Evolutionary conservation across 2,329 filamentous ascomycete species (phyloP).

Genomic region (Chrysosporium keratinophilum): DNA sequence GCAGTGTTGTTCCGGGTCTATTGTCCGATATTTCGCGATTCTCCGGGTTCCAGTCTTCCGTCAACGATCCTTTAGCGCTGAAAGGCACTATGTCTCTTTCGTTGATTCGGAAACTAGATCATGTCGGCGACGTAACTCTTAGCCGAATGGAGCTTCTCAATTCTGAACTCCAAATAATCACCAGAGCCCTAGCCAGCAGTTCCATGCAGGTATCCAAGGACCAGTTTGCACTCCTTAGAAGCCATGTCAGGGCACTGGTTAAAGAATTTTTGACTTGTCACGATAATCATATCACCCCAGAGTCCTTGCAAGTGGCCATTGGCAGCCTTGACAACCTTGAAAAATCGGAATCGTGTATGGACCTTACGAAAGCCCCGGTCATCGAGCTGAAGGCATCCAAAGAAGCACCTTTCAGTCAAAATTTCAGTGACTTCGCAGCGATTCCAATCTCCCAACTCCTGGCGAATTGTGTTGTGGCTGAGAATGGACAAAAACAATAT

Average conservation of each 20-base stretch:
- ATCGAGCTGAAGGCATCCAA: conserved; percentile 18
- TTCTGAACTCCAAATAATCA: conserved; percentile 53
- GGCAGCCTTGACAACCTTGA: conserved; percentile 7
- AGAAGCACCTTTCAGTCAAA: conserved; percentile 22
- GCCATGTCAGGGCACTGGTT: conserved; percentile 35
- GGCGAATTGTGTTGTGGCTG: neutral
- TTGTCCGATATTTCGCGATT: conserved; percentile 31
- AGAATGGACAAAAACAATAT: conserved; percentile 12
- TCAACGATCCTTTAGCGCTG: conserved; percentile 36
- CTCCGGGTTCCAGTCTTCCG: conserved; percentile 24
- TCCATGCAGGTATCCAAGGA: conserved; percentile 43
- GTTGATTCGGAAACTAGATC: conserved; percentile 47
- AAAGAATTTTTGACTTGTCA: conserved; percentile 29
- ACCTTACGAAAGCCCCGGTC: neutral
- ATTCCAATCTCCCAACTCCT: conserved; percentile 2
- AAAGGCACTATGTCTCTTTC: conserved; percentile 41
- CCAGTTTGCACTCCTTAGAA: conserved; percentile 42
- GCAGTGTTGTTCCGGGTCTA: conserved; percentile 27
- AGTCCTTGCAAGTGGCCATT: conserved; percentile 22
- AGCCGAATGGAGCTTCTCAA: conserved; percentile 54
- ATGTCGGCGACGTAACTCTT: conserved; percentile 45
- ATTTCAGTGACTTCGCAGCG: conserved; percentile 29
- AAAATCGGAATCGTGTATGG: neutral
- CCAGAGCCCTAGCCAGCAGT: conserved; percentile 44
- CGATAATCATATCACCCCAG: conserved; percentile 25